Percentiles rank a stretch among this genome's conserved stretches.
phyloP scores from a whole-genome alignment of 805 yeast species.

The Metschnikowia cubensis region DNA sequence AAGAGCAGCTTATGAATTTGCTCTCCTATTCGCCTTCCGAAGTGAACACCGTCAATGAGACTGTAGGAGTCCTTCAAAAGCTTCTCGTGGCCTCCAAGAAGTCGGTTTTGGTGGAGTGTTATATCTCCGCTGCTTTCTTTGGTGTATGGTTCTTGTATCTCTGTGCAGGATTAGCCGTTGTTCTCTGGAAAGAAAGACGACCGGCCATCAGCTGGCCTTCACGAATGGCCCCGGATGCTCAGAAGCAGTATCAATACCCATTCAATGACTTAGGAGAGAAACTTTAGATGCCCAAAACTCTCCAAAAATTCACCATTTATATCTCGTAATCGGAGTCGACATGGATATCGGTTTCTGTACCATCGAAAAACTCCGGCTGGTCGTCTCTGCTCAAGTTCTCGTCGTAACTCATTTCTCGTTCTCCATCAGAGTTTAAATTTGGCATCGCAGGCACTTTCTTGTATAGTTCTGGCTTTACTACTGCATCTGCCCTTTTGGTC shows the following conservation, averaged over 20 bases:
- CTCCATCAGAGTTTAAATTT: constrained; percentile 10
- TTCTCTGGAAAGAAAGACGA: constrained; percentile 3
- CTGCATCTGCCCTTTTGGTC: background rate
- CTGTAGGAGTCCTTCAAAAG: constrained; percentile 19
- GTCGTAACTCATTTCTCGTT: constrained; percentile 21
- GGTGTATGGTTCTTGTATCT: constrained; percentile 48
- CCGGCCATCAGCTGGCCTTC: constrained; percentile 12
- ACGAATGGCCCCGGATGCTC: constrained; percentile 7
- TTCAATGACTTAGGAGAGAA: constrained; percentile 9
- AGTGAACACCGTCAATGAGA: constrained; percentile 39
- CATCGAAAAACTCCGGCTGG: constrained; percentile 39
- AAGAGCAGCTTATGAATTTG: constrained; percentile 39
- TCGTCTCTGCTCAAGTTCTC: constrained; percentile 34
- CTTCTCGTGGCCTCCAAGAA: constrained; percentile 31
- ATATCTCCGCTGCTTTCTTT: constrained; percentile 42
- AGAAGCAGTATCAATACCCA: constrained; percentile 8
- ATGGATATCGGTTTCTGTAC: constrained; percentile 18
- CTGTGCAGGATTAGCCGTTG: constrained; percentile 30
- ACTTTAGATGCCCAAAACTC: background rate
- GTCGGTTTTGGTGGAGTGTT: constrained; percentile 43
- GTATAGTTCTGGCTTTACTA: background rate
- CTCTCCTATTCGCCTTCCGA: constrained; percentile 42
- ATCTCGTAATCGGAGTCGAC: background rate
- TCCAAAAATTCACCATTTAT: background rate
- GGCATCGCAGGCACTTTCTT: background rate